These are phyloP conservation scores for Fusarium begoniae DNA, from an alignment of 2,329 filamentous ascomycete species.

Conservation along the genomic window DNA sequence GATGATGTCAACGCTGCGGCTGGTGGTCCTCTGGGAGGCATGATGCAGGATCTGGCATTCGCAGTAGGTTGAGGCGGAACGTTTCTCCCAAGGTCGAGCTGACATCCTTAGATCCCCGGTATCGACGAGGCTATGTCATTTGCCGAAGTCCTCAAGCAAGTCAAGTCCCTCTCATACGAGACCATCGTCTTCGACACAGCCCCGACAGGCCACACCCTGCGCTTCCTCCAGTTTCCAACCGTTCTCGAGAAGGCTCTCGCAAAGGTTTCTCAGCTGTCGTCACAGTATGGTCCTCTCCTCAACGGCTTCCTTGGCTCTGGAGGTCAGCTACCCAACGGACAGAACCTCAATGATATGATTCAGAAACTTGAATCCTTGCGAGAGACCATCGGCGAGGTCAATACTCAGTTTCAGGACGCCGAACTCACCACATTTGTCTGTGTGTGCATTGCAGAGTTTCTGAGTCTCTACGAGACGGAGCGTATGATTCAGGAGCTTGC, in stretches of 20 bases:
- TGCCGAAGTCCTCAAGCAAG: slow-evolving; percentile 98
- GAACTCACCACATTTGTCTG: slow-evolving; percentile 97
- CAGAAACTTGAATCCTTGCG: slow-evolving; percentile 94
- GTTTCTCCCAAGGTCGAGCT: background rate
- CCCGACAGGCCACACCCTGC: slow-evolving; percentile 95
- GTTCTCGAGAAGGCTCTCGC: slow-evolving; percentile 98
- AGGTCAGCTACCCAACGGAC: slow-evolving; percentile 82
- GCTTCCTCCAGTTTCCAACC: slow-evolving; percentile 97
- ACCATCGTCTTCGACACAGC: slow-evolving; percentile 99
- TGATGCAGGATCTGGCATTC: slow-evolving; percentile 99
- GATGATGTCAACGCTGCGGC: slow-evolving; percentile 72
- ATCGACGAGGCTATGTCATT: slow-evolving; percentile 99
- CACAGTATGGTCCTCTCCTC: slow-evolving; percentile 94
- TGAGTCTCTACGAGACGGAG: slow-evolving; percentile 97
- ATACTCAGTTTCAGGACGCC: slow-evolving; percentile 97
- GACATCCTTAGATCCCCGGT: slow-evolving; percentile 79
- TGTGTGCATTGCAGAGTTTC: slow-evolving; percentile 97
- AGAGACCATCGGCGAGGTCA: slow-evolving; percentile 94
- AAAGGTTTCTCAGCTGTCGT: slow-evolving; percentile 92
- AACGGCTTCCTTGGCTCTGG: slow-evolving; percentile 89
- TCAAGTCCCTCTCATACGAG: slow-evolving; percentile 98
- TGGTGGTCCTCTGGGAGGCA: slow-evolving; percentile 78
- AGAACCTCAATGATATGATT: slow-evolving; percentile 90
- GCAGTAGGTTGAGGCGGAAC: slow-evolving; percentile 67
- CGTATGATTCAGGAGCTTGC: slow-evolving; percentile 99